A percentile compares a stretch with the other conserved stretches of the same genome.
phyloP scores from a whole-genome alignment of 202 grass and related monocot genomes.

The Setaria viridis region DNA sequence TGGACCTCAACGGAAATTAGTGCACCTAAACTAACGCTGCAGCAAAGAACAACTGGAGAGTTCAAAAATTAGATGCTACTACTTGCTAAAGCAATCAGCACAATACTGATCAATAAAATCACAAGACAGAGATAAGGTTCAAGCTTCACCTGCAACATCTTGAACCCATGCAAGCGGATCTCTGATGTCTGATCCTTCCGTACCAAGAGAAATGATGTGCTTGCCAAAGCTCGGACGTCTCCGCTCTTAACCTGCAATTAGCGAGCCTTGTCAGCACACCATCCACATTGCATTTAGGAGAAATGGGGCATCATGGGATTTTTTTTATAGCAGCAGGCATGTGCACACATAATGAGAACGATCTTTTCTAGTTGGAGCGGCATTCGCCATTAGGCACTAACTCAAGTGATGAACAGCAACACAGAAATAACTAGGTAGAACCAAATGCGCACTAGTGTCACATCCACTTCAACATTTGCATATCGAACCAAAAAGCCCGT shows the following conservation, averaged over 20 bases:
- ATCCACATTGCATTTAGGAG: constrained; percentile 14
- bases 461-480: constrained; percentile 15
- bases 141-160: constrained; percentile 88
- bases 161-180: constrained; percentile 92
- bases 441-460: not conserved
- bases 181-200: constrained; percentile 76
- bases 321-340: constrained; percentile 2
- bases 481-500: not conserved
- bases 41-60: not conserved
- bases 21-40: not conserved
- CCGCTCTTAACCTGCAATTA: constrained; percentile 79
- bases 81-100: constrained; percentile 15
- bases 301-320: constrained; percentile 20
- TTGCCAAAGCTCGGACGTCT: constrained; percentile 75
- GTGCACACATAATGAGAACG: not conserved
- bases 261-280: not conserved
- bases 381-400: constrained; percentile 8
- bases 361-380: constrained; percentile 20
- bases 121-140: constrained; percentile 23
- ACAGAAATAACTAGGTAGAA: not conserved
- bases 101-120: constrained; percentile 10
- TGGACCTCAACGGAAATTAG: not conserved
- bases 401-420: constrained; percentile 20
- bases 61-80: not conserved
- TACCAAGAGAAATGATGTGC: constrained; percentile 85